phyloP scores from a whole-genome alignment of 2,329 filamentous ascomycete genomes.

The Apiospora arundinis region DNA sequence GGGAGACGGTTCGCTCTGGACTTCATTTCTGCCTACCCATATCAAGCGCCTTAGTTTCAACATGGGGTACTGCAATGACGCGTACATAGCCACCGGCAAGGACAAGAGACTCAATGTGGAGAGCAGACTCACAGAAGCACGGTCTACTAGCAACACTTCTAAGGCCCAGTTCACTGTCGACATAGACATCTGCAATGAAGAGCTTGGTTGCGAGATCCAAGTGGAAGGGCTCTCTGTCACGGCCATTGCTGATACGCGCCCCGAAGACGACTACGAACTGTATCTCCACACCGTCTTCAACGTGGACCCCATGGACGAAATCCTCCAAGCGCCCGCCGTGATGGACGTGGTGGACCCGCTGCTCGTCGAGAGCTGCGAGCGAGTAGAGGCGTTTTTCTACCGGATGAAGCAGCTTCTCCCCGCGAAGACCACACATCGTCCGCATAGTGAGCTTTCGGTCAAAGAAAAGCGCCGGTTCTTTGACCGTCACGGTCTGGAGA shows the following conservation, averaged over 20 bases:
- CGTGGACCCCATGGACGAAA: conserved; percentile 49
- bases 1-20: conserved; percentile 51
- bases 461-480: not conserved
- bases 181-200: conserved; percentile 37
- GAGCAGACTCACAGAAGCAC: conserved; percentile 29
- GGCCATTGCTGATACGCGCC: conserved; percentile 35
- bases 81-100: conserved; percentile 15
- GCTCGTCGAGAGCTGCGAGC: conserved; percentile 44
- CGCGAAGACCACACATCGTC: too few relatives aligned
- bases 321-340: conserved; percentile 33
- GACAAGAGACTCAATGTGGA: conserved; percentile 43
- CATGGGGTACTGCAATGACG: conserved; percentile 35
- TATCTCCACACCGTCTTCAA: conserved; percentile 43
- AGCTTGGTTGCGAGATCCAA: conserved; percentile 34
- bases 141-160: conserved; percentile 31
- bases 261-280: conserved; percentile 39
- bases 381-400: conserved; percentile 43
- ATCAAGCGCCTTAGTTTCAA: conserved; percentile 47
- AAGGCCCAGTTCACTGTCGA: conserved; percentile 39
- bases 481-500: not conserved
- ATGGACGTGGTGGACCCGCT: conserved; percentile 28
- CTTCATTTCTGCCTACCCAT: conserved; percentile 46
- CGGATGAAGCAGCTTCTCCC: conserved; percentile 7
- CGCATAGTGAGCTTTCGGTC: not conserved
- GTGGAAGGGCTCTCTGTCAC: conserved; percentile 38